These are phyloP conservation scores for Kitagawia praeruptora DNA, from an alignment of 129 eudicot genomes.

Conservation along the genomic window DNA sequence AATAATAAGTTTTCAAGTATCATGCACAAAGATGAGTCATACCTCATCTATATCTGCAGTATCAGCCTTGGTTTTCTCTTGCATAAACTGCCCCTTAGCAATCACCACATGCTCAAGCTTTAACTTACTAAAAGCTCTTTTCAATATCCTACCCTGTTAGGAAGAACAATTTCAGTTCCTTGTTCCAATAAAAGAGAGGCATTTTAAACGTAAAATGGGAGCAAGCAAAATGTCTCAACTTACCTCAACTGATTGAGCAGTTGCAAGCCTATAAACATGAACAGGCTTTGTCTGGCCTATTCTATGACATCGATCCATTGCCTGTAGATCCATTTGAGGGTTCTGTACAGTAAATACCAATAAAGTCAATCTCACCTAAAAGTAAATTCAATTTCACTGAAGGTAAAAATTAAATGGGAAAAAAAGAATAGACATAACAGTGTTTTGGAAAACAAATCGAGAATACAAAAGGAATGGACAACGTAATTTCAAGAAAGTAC, in stretches of 20 bases:
- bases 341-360: slow-evolving; percentile 50
- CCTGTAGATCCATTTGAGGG: slow-evolving; percentile 99
- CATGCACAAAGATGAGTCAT: not conserved
- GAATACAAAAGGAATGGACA: not conserved
- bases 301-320: slow-evolving; percentile 98
- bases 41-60: slow-evolving; percentile 39
- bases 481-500: slow-evolving; percentile 9
- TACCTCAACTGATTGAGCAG: slow-evolving; percentile 95
- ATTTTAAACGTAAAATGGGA: not conserved
- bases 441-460: not conserved
- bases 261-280: slow-evolving; percentile 93
- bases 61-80: slow-evolving; percentile 47
- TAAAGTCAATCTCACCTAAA: slow-evolving; percentile 2
- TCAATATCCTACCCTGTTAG: slow-evolving; percentile 77
- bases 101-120: slow-evolving; percentile 97
- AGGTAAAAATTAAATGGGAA: not conserved
- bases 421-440: not conserved
- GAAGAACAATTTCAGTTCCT: slow-evolving; percentile 2
- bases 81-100: slow-evolving; percentile 93
- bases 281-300: slow-evolving; percentile 99
- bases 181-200: not conserved
- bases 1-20: not conserved
- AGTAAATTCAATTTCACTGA: not conserved
- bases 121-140: slow-evolving; percentile 94
- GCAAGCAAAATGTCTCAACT: not conserved